phyloP scores from a whole-genome alignment of 805 yeast species.

The Saccharomyces jurei region DNA sequence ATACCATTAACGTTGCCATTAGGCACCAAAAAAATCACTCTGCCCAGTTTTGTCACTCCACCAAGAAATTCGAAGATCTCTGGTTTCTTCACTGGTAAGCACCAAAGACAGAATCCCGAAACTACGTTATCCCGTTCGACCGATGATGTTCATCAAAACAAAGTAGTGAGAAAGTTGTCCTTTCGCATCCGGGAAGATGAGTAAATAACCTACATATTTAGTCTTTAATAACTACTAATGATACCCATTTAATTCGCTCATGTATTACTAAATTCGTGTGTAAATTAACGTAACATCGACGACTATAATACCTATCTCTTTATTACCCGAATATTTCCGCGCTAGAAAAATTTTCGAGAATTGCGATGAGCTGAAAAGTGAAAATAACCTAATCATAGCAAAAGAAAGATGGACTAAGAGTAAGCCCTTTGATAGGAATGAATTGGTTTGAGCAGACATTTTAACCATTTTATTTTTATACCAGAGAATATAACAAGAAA shows the following conservation, averaged over 20 bases:
- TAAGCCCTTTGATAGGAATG: background rate
- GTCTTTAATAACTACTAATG: background rate
- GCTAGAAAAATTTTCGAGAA: slow-evolving; percentile 4
- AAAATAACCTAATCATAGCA: too few relatives aligned
- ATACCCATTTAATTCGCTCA: background rate
- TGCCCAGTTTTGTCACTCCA: slow-evolving; percentile 20
- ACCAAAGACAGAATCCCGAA: slow-evolving; percentile 1
- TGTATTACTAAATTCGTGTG: background rate
- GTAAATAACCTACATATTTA: background rate
- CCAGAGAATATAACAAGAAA: background rate
- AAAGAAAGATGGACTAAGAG: background rate
- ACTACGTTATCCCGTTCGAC: slow-evolving; percentile 11
- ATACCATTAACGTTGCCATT: slow-evolving; percentile 13
- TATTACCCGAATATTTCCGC: background rate
- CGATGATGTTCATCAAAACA: slow-evolving; percentile 17
- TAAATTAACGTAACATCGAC: background rate
- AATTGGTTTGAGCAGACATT: background rate
- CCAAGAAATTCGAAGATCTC: slow-evolving; percentile 11
- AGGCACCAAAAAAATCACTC: slow-evolving; percentile 4
- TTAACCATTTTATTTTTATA: background rate
- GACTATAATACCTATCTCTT: background rate
- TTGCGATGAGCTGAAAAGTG: background rate
- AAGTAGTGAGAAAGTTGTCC: slow-evolving; percentile 15
- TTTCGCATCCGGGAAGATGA: slow-evolving; percentile 13
- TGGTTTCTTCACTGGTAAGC: background rate